Base-by-base conservation (phyloP, 2,329 filamentous ascomycete species). In the Samsoniella hepiali region DNA sequence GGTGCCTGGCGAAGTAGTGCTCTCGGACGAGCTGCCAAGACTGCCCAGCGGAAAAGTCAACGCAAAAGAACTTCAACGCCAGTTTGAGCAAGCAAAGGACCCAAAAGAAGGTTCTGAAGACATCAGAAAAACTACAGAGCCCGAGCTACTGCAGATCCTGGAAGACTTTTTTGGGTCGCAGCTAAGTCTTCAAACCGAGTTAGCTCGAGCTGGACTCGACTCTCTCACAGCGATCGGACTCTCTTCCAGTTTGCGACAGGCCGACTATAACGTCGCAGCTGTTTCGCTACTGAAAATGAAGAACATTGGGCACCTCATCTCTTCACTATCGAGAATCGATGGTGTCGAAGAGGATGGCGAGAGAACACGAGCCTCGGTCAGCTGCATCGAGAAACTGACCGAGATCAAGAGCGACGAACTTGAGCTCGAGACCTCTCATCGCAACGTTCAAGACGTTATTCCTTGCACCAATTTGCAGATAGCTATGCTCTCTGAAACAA, bases 21-120 rank as follows among this genome's bases (percentile, higher is more conserved):
- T 90, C 1, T 76, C 90, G 66, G 68, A 80, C 0, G 78, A 82
- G 9, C 88, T 97, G 63, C 92, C 92, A 1, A 86, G 88, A 59
- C 78, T 97, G 27, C 81, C 92, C 2, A 96, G 92, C 0, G 93
- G 93, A 0, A 97, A 97, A 71, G 82, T 93, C 15, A 90, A 97
- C 70, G 87, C 86, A 58, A 89, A 86, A 68, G 75, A 74, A 13
- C 76, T 97, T 8, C 81, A 86, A 67, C 72, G 77, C 1, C 77
- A 84, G 8, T 91, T 74, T 47, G 64, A 70, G 32, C 53, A 65
- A 36, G 60, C 54, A 49, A 72, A 69, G 15, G 3, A 15, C 7
- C n/a, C 32, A 34, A 32, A 3, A 2, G 29, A 34, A 29, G 22
- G 15, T 1, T 13, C 22, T 9, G 53, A 15, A 2, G 38, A 27